Percentiles rank a stretch among this genome's conserved stretches.
phyloP scores from a whole-genome alignment of 192 early-diverging fungal genomes.

The Mortierella antarctica region DNA sequence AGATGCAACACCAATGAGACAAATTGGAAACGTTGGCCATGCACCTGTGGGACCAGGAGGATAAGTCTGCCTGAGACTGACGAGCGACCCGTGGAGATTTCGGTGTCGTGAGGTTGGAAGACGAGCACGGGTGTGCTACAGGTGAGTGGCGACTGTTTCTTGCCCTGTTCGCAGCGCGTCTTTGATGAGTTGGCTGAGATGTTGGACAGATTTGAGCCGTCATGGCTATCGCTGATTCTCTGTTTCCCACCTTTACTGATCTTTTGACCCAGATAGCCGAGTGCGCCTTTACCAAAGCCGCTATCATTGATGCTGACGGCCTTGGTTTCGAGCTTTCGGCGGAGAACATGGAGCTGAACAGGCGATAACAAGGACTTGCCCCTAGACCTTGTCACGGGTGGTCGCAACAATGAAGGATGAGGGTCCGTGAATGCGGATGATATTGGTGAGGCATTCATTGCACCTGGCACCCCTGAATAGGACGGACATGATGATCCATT shows the following conservation, averaged over 20 bases:
- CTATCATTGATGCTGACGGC: too few species aligned
- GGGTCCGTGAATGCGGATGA: neutral
- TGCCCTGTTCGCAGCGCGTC: neutral
- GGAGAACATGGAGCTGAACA: conserved; percentile 13
- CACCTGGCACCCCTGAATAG: neutral
- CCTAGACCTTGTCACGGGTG: conserved; percentile 11
- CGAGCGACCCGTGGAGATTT: conserved; percentile 22
- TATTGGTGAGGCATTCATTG: neutral
- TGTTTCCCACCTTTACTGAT: too few species aligned
- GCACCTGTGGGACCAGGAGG: conserved; percentile 21
- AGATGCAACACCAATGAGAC: conserved; percentile 38
- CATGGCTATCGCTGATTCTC: too few species aligned
- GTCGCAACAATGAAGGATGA: neutral
- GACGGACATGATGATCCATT: neutral
- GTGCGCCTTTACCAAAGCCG: too few species aligned
- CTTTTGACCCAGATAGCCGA: too few species aligned
- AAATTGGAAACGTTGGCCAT: conserved; percentile 34
- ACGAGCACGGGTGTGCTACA: neutral
- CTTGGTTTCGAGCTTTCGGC: neutral
- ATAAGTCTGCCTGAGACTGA: conserved; percentile 30
- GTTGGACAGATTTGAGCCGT: too few species aligned
- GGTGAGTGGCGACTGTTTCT: neutral
- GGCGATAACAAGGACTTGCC: conserved; percentile 20
- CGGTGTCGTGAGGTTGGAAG: conserved; percentile 27
- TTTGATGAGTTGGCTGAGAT: neutral